These are phyloP conservation scores for Talaromyces islandicus DNA, from an alignment of 2,329 filamentous ascomycete genomes.

Conservation along the genomic window DNA sequence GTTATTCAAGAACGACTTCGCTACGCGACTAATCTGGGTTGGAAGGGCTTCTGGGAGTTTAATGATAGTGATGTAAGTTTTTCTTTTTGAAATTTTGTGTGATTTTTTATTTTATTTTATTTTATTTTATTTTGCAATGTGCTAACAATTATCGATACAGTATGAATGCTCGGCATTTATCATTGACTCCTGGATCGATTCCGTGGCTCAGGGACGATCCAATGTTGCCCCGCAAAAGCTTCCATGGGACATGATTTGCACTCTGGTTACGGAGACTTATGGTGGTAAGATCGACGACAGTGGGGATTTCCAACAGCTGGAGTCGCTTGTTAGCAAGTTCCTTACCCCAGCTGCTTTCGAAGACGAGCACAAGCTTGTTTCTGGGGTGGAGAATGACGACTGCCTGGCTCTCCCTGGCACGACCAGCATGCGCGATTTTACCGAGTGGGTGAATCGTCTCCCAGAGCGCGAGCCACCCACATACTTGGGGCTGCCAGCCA, in stretches of 20 bases:
- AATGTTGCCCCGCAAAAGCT: conserved; percentile 92
- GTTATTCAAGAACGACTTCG: conserved; percentile 91
- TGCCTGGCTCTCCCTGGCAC: conserved; percentile 70
- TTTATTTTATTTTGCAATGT: not conserved
- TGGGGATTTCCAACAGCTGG: conserved; percentile 70
- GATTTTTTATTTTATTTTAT: conserved; percentile 1
- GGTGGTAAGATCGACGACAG: conserved; percentile 96
- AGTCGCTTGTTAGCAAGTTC: conserved; percentile 66
- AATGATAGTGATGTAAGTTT: conserved; percentile 93
- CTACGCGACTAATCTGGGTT: conserved; percentile 88
- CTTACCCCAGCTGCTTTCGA: conserved; percentile 88
- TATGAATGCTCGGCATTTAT: conserved; percentile 97
- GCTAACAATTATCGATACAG: conserved; percentile 43
- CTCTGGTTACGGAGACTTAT: conserved; percentile 87
- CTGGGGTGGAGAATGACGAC: conserved; percentile 54
- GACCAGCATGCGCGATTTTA: conserved; percentile 79
- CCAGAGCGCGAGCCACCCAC: conserved; percentile 95
- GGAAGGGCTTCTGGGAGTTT: conserved; percentile 99
- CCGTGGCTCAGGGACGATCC: conserved; percentile 72
- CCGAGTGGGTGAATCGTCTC: conserved; percentile 81
- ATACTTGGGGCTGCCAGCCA: conserved; percentile 86
- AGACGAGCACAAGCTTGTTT: conserved; percentile 81
- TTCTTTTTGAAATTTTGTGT: not conserved
- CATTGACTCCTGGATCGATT: conserved; percentile 90
- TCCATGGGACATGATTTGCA: conserved; percentile 93